Conservation (phyloP, 108 stramenopile species). For the Cyclotella sp. region DNA sequence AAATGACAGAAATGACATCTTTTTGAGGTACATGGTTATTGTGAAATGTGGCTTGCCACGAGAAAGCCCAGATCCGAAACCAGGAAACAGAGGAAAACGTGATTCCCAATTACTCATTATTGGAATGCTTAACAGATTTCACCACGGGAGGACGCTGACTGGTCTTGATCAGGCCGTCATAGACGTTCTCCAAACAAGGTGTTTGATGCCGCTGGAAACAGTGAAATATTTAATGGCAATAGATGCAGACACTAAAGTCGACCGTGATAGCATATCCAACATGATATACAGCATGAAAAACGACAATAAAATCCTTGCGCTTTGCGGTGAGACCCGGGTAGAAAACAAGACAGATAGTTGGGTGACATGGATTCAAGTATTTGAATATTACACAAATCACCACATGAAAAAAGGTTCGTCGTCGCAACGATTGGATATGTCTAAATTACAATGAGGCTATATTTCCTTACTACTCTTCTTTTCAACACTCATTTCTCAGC, state of each 20-base stretch:
- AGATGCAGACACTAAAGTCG: conserved; percentile 60
- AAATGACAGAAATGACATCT: conserved; percentile 30
- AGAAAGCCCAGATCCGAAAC: conserved; percentile 34
- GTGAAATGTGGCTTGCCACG: conserved; percentile 57
- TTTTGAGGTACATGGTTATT: conserved; percentile 61
- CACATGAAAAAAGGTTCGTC: conserved; percentile 62
- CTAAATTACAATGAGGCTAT: too few relatives aligned
- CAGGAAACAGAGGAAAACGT: conserved; percentile 63
- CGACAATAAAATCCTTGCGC: conserved; percentile 49
- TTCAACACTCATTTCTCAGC: too few relatives aligned
- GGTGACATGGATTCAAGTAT: conserved; percentile 68
- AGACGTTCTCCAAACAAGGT: too few relatives aligned
- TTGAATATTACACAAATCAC: conserved; percentile 63
- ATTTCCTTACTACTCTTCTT: too few relatives aligned
- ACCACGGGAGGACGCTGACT: too few relatives aligned
- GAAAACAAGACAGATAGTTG: conserved; percentile 55
- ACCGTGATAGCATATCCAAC: conserved; percentile 40
- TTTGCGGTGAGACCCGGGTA: conserved; percentile 64
- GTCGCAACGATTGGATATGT: too few relatives aligned
- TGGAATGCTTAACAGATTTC: conserved; percentile 58
- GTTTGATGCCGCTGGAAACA: background rate
- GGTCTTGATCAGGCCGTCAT: too few relatives aligned
- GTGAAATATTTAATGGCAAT: conserved; percentile 49
- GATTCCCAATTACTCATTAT: conserved; percentile 57
- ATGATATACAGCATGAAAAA: conserved; percentile 60